phyloP scores from a whole-genome alignment of 148 eudicot genomes.

The Rhododendron molle region DNA sequence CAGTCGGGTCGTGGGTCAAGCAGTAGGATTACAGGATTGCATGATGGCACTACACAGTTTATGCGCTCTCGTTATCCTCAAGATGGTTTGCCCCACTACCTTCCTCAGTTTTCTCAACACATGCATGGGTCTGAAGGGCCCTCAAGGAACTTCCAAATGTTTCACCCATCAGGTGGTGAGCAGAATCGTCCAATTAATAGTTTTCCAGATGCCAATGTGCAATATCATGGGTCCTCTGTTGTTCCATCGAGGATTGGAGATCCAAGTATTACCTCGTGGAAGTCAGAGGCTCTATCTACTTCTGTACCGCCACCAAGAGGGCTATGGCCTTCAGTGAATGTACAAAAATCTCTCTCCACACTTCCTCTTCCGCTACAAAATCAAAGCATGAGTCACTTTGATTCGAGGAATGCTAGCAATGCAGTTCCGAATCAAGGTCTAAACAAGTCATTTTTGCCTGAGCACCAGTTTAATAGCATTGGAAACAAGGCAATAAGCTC shows the following conservation, averaged over 20 bases:
- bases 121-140: slow-evolving; percentile 20
- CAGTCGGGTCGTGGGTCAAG: slow-evolving; percentile 50
- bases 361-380: slow-evolving; percentile 34
- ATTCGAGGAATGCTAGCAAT: slow-evolving; percentile 27
- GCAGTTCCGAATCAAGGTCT: slow-evolving; percentile 32
- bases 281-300: slow-evolving; percentile 29
- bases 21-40: slow-evolving; percentile 24
- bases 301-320: slow-evolving; percentile 30
- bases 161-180: slow-evolving; percentile 31
- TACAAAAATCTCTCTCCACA: slow-evolving; percentile 27
- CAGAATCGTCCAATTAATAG: slow-evolving; percentile 34
- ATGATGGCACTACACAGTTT: slow-evolving; percentile 24
- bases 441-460: slow-evolving; percentile 19
- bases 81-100: slow-evolving; percentile 34
- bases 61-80: slow-evolving; percentile 33
- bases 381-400: slow-evolving; percentile 39
- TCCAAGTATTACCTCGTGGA: slow-evolving; percentile 26
- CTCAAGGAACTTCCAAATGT: slow-evolving; percentile 28
- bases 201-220: slow-evolving; percentile 26
- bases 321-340: slow-evolving; percentile 35
- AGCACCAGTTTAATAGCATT: slow-evolving; percentile 32
- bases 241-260: slow-evolving; percentile 23
- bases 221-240: slow-evolving; percentile 16
- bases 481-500: slow-evolving; percentile 25
- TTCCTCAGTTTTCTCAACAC: slow-evolving; percentile 21